Evolutionary conservation across 1,139 yeast species (phyloP).

Genomic region (Debaryomycetaceae sp.): DNA sequence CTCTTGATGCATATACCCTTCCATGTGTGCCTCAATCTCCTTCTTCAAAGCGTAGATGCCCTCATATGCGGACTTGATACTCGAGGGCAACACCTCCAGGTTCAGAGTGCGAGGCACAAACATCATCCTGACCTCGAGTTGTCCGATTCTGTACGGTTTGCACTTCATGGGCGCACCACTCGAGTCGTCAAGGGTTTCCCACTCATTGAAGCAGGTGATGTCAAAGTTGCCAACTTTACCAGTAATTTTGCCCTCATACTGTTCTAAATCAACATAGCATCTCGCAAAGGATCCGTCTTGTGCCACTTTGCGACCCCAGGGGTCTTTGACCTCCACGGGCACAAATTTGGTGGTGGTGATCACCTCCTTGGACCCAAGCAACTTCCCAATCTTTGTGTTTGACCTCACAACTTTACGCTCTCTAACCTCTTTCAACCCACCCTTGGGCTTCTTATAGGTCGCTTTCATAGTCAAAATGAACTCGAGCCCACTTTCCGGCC

Average conservation of each 20-base stretch:
- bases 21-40: conserved; percentile 35
- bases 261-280: conserved; percentile 60
- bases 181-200: conserved; percentile 44
- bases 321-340: conserved; percentile 47
- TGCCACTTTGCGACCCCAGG: conserved; percentile 59
- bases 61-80: conserved; percentile 55
- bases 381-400: conserved; percentile 38
- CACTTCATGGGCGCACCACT: conserved; percentile 27
- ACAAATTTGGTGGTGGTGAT: conserved; percentile 54
- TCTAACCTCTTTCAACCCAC: conserved; percentile 51
- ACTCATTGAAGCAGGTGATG: conserved; percentile 72
- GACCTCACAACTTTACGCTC: conserved; percentile 51
- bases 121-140: conserved; percentile 67
- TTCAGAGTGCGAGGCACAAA: conserved; percentile 59
- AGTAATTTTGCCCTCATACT: conserved; percentile 50
- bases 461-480: conserved; percentile 73
- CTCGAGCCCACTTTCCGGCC: conserved; percentile 47
- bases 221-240: conserved; percentile 51
- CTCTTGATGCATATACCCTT: conserved; percentile 70
- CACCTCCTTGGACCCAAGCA: conserved; percentile 47
- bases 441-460: conserved; percentile 50
- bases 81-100: conserved; percentile 59
- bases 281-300: conserved; percentile 87
- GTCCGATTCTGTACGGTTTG: conserved; percentile 62
- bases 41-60: conserved; percentile 44